These are phyloP conservation scores for Cyathus striatus DNA, from an alignment of 768 basidiomycete species.

Conservation along the genomic window DNA sequence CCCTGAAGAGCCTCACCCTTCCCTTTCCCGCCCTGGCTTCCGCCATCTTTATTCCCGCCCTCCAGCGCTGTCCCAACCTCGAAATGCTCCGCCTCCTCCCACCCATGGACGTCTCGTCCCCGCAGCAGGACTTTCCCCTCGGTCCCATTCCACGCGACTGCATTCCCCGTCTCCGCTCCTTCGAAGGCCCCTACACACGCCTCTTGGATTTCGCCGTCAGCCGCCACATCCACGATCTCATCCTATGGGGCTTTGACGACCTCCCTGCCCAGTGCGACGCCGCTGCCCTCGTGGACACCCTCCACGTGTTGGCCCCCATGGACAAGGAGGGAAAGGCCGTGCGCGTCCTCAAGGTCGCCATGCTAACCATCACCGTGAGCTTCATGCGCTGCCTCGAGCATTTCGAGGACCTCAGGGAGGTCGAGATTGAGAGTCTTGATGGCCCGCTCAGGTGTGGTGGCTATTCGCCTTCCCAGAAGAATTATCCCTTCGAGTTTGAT, in stretches of 20 bases:
- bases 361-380: no score
- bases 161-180: constrained; percentile 16
- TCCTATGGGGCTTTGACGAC: constrained; percentile 25
- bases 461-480: no score
- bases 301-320: no score
- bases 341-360: no score
- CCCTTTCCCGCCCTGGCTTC: constrained; percentile 21
- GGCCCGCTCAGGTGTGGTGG: no score
- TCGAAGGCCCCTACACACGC: constrained; percentile 23
- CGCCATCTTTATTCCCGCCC: constrained; percentile 16
- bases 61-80: constrained; percentile 21
- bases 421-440: no score
- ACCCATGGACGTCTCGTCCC: constrained; percentile 17
- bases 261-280: no score
- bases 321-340: no score
- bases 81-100: constrained; percentile 24
- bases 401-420: no score
- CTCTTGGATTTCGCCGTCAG: constrained; percentile 16
- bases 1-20: constrained; percentile 14
- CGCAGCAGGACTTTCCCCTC: constrained; percentile 9
- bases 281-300: no score
- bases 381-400: no score
- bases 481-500: no score
- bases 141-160: constrained; percentile 9
- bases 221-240: constrained; percentile 13